Evolutionary conservation across 2,329 filamentous ascomycete species (phyloP).

Genomic region (Sclerotinia minor): DNA sequence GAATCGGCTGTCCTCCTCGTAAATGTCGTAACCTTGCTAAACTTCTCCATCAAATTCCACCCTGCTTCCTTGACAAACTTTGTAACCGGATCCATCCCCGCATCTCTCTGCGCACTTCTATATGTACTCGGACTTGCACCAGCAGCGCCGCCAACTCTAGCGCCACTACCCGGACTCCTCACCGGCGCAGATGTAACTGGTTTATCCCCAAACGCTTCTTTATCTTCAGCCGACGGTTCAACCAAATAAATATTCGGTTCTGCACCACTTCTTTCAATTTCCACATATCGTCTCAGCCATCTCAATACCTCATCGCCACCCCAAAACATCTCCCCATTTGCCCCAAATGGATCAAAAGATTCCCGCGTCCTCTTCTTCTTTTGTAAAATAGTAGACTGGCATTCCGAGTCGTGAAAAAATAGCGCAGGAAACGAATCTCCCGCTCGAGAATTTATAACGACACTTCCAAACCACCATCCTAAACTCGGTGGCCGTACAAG

Average conservation of each 20-base stretch:
- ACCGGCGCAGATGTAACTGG: slow-evolving; percentile 47
- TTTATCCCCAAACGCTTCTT: slow-evolving; percentile 64
- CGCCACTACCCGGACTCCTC: slow-evolving; percentile 42
- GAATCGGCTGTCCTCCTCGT: slow-evolving; percentile 89
- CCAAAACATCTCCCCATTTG: slow-evolving; percentile 89
- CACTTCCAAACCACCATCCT: slow-evolving; percentile 97
- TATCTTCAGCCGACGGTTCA: slow-evolving; percentile 83
- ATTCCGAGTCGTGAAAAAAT: slow-evolving; percentile 98
- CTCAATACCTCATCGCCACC: slow-evolving; percentile 92
- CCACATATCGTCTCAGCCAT: slow-evolving; percentile 84
- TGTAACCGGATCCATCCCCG: slow-evolving; percentile 85
- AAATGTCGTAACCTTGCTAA: slow-evolving; percentile 96
- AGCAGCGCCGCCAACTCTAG: slow-evolving; percentile 43
- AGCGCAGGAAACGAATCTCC: slow-evolving; percentile 93
- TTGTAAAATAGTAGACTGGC: slow-evolving; percentile 90
- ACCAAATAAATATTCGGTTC: slow-evolving; percentile 91
- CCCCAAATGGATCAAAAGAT: slow-evolving; percentile 86
- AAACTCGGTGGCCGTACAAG: slow-evolving; percentile 87
- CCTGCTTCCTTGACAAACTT: slow-evolving; percentile 93
- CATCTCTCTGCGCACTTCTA: slow-evolving; percentile 51
- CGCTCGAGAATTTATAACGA: slow-evolving; percentile 86
- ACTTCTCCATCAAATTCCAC: slow-evolving; percentile 95
- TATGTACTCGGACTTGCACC: slow-evolving; percentile 42
- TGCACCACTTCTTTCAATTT: slow-evolving; percentile 77
- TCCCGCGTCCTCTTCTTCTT: slow-evolving; percentile 83